phyloP scores from a whole-genome alignment of 2,329 filamentous ascomycete genomes.

The Hymenoscyphus salicellus region DNA sequence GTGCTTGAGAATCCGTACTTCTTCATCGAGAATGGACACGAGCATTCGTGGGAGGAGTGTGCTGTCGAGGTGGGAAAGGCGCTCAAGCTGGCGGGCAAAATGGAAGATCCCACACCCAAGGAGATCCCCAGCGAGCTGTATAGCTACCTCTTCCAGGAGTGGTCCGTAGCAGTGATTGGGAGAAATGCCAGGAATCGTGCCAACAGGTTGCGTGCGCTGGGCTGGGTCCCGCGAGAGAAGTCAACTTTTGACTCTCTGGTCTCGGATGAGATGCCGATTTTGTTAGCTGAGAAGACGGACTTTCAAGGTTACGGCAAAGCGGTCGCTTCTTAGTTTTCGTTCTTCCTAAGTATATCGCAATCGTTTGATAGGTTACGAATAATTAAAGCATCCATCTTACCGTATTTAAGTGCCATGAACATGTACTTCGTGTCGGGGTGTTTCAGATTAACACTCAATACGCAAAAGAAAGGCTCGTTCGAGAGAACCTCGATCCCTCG shows the following conservation, averaged over 20 bases:
- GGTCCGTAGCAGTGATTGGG: constrained; percentile 40
- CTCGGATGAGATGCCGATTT: constrained; percentile 44
- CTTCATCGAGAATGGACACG: constrained; percentile 46
- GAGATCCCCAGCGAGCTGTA: constrained; percentile 40
- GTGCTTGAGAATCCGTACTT: constrained; percentile 46
- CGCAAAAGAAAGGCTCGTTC: too few relatives aligned
- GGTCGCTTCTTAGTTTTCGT: constrained; percentile 15
- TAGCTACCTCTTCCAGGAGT: constrained; percentile 41
- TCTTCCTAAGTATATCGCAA: too few relatives aligned
- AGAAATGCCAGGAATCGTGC: constrained; percentile 44
- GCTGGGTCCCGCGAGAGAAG: constrained; percentile 47
- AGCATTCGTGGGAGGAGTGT: constrained; percentile 44
- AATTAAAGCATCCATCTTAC: too few relatives aligned
- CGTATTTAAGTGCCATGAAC: too few relatives aligned
- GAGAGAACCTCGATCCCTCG: too few relatives aligned
- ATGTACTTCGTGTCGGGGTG: too few relatives aligned
- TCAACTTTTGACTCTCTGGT: constrained; percentile 38
- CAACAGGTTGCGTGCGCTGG: constrained; percentile 43
- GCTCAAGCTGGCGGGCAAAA: constrained; percentile 40
- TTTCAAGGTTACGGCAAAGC: constrained; percentile 14
- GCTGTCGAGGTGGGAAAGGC: constrained; percentile 40
- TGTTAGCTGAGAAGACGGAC: constrained; percentile 34
- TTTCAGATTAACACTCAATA: too few relatives aligned
- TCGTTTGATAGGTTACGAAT: too few relatives aligned
- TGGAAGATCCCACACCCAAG: constrained; percentile 38